Conservation (phyloP, 306 rosid species). For the Prunus davidiana region DNA sequence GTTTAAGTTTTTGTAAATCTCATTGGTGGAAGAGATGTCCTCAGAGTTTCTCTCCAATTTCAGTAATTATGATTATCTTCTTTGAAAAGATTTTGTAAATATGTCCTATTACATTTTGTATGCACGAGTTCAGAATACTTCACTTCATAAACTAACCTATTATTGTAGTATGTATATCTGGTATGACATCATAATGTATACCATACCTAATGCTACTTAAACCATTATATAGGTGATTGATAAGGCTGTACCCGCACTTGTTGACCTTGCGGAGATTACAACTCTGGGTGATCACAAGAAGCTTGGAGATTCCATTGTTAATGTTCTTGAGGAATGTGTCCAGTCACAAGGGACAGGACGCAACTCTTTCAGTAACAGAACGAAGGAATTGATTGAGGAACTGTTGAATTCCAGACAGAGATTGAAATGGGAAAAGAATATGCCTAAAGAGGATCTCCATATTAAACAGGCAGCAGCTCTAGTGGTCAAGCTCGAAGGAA, state of each 20-base stretch:
- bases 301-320: slow-evolving; percentile 82
- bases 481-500: slow-evolving; percentile 98
- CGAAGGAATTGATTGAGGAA: slow-evolving; percentile 86
- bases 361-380: slow-evolving; percentile 48
- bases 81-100: neutral
- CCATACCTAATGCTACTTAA: slow-evolving; percentile 3
- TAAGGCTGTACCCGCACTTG: slow-evolving; percentile 85
- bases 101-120: neutral
- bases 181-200: too few species aligned
- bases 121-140: neutral
- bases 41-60: neutral
- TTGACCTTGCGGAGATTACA: slow-evolving; percentile 89
- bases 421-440: slow-evolving; percentile 87
- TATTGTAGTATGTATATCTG: too few species aligned
- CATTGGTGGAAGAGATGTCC: neutral
- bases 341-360: slow-evolving; percentile 78
- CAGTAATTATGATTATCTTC: neutral
- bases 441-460: slow-evolving; percentile 97
- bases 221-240: slow-evolving; percentile 67
- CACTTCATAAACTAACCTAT: neutral
- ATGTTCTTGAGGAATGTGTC: slow-evolving; percentile 83
- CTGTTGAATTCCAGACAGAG: slow-evolving; percentile 70
- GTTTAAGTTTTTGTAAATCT: neutral
- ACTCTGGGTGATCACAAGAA: slow-evolving; percentile 87
- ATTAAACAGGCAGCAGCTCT: slow-evolving; percentile 98